phyloP scores from a whole-genome alignment of 805 yeast genomes.

The Lachancea waltii region DNA sequence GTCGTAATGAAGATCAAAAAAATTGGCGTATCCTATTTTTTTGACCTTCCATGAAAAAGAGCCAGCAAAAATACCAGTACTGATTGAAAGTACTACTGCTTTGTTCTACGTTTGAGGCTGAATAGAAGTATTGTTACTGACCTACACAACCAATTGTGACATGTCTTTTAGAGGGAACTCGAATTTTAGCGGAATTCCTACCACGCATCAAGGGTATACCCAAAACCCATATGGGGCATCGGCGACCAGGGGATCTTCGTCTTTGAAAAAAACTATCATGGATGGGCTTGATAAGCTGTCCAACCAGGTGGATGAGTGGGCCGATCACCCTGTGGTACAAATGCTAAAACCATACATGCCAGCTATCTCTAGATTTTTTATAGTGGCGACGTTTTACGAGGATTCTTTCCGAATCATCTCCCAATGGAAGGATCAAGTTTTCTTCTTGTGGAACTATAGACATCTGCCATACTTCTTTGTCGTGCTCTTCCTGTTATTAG shows the following conservation, averaged over 20 bases:
- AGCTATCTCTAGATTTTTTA: constrained; percentile 77
- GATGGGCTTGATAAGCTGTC: constrained; percentile 45
- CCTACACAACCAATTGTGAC: constrained; percentile 3
- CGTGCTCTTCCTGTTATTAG: constrained; percentile 55
- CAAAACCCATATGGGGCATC: constrained; percentile 9
- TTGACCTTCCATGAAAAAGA: no score
- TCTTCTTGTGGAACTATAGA: constrained; percentile 72
- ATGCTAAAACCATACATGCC: constrained; percentile 69
- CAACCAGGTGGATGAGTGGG: constrained; percentile 47
- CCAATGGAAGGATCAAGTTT: constrained; percentile 90
- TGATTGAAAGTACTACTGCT: no score
- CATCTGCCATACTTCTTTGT: constrained; percentile 74
- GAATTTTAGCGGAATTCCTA: constrained; percentile 17
- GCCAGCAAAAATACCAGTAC: no score
- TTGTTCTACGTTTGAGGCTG: no score
- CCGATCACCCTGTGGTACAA: constrained; percentile 43
- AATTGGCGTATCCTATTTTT: no score
- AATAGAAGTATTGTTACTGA: no score
- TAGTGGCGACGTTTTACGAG: constrained; percentile 90
- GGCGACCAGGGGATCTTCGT: not conserved
- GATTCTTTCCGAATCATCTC: constrained; percentile 76
- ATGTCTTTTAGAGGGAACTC: constrained; percentile 25
- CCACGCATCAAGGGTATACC: constrained; percentile 13
- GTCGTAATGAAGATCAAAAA: no score
- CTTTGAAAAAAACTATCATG: constrained; percentile 2